Conservation (phyloP, 2,329 filamentous ascomycete genomes). For the Emmonsia crescens region DNA sequence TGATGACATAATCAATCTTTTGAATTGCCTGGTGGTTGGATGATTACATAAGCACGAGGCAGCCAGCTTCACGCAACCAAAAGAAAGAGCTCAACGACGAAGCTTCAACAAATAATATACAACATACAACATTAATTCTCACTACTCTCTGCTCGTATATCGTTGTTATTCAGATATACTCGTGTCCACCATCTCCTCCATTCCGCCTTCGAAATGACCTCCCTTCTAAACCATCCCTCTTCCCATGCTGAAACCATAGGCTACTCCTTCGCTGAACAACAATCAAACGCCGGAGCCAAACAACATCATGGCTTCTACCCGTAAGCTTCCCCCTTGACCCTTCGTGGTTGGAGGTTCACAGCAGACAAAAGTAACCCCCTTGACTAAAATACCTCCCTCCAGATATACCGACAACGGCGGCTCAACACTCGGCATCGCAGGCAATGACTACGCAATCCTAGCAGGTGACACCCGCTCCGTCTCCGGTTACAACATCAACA, state of each 20-base stretch:
- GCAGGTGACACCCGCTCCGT: constrained; percentile 95
- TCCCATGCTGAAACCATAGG: constrained; percentile 43
- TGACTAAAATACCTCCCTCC: constrained; percentile 1
- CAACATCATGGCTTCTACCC: constrained; percentile 82
- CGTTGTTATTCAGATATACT: not conserved
- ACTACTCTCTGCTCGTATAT: not conserved
- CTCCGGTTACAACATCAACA: constrained; percentile 98
- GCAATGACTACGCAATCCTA: constrained; percentile 88
- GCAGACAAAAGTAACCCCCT: not conserved
- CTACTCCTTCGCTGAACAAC: constrained; percentile 48
- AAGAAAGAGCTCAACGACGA: not conserved
- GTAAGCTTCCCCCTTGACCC: constrained; percentile 42
- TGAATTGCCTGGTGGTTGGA: too few species aligned
- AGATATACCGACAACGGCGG: constrained; percentile 95
- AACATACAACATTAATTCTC: not conserved
- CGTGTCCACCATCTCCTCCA: not conserved
- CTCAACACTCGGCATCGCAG: constrained; percentile 88
- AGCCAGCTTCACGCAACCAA: not conserved
- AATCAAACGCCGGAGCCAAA: constrained; percentile 38
- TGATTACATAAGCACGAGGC: not conserved
- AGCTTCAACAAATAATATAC: not conserved
- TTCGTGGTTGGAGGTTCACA: not conserved
- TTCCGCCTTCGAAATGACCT: constrained; percentile 38
- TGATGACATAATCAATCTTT: too few species aligned
- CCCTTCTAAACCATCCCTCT: constrained; percentile 40